These are phyloP conservation scores for Pisolithus tinctorius DNA, from an alignment of 768 basidiomycete species.

Conservation along the genomic window DNA sequence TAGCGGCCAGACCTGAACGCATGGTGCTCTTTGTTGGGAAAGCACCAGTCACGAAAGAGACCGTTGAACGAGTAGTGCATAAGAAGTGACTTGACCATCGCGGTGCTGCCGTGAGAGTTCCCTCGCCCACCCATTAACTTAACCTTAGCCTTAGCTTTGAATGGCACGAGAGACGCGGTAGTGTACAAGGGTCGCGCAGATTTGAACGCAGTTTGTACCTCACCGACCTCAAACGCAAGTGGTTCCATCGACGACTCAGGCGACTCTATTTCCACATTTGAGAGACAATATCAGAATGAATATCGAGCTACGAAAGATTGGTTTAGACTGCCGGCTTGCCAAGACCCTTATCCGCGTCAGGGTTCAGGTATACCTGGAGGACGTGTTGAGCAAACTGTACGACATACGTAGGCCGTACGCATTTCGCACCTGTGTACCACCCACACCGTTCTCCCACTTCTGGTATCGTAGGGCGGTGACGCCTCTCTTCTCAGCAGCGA, in stretches of 20 bases:
- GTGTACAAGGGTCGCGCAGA: too few species aligned
- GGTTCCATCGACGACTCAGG: background rate
- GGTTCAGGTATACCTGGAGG: constrained; percentile 22
- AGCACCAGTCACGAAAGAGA: too few species aligned
- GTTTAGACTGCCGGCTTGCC: constrained; percentile 15
- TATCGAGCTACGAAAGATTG: background rate
- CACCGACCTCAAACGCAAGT: too few species aligned
- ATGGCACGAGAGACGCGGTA: too few species aligned
- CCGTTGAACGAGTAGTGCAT: too few species aligned
- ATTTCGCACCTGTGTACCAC: constrained; percentile 64
- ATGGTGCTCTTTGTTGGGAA: too few species aligned
- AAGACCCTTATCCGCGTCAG: constrained; percentile 17
- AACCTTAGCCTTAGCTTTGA: too few species aligned
- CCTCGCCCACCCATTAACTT: too few species aligned
- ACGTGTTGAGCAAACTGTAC: background rate
- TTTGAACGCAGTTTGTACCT: too few species aligned
- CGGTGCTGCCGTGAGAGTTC: too few species aligned
- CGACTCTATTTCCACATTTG: background rate
- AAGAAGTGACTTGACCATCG: too few species aligned
- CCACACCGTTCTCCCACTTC: constrained; percentile 83
- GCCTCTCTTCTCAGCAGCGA: constrained; percentile 84
- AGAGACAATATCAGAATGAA: background rate
- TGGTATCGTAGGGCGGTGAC: constrained; percentile 75
- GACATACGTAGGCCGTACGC: background rate
- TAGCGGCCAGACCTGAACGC: too few species aligned